Percentiles rank a stretch among this genome's conserved stretches.
These are phyloP conservation scores for Musa itinerans DNA, from an alignment of 176 grass and related monocot genomes.

Conservation along the genomic window DNA sequence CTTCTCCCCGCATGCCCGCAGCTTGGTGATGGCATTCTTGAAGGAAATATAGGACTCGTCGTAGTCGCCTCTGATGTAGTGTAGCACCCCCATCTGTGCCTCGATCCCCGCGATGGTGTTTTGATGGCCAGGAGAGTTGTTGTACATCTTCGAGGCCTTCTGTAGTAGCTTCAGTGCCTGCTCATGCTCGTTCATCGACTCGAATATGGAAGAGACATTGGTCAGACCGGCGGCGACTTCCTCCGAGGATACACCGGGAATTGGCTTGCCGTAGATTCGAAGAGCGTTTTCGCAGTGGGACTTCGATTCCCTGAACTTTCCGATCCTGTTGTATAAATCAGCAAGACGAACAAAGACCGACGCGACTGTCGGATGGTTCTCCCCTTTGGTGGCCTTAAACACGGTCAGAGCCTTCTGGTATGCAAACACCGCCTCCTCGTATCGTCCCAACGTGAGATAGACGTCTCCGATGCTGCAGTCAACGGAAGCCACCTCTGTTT, in stretches of 20 bases:
- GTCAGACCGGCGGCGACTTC: constrained; percentile 85
- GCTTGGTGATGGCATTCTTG: constrained; percentile 69
- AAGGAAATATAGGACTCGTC: constrained; percentile 68
- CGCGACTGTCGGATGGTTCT: constrained; percentile 86
- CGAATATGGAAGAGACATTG: constrained; percentile 87
- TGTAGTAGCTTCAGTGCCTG: constrained; percentile 90
- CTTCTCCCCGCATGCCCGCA: constrained; percentile 78
- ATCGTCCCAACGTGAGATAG: constrained; percentile 76
- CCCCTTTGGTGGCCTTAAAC: constrained; percentile 91
- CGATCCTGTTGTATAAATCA: constrained; percentile 86
- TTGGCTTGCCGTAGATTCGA: constrained; percentile 84
- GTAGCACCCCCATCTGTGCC: constrained; percentile 87
- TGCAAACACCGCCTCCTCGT: constrained; percentile 80
- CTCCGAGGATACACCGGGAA: constrained; percentile 77
- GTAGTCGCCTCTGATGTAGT: constrained; percentile 79
- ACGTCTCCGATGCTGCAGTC: constrained; percentile 94
- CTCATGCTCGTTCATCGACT: constrained; percentile 92
- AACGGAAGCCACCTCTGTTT: constrained; percentile 88
- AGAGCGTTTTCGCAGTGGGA: constrained; percentile 96
- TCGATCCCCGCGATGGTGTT: constrained; percentile 90
- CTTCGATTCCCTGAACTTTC: constrained; percentile 84
- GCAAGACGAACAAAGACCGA: constrained; percentile 87
- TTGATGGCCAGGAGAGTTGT: constrained; percentile 69
- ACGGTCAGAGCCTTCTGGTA: constrained; percentile 87
- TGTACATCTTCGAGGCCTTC: constrained; percentile 88